Conservation (phyloP, 2,329 filamentous ascomycete species). For the Colletotrichum trifolii region DNA sequence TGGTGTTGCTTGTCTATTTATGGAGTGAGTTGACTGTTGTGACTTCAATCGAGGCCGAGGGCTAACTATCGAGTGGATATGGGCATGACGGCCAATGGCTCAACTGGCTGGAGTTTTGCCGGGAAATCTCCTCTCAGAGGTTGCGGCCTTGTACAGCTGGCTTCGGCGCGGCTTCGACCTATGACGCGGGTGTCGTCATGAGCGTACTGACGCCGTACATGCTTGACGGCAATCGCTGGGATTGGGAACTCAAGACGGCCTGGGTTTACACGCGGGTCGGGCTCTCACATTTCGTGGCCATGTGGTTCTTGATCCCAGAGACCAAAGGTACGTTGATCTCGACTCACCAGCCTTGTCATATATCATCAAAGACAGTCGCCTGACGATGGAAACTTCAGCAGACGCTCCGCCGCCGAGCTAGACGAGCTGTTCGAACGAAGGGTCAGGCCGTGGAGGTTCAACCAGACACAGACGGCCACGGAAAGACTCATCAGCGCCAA, state of each 20-base stretch:
- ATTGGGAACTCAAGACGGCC: conserved; percentile 47
- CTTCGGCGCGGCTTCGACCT: conserved; percentile 43
- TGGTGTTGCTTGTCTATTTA: conserved; percentile 41
- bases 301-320: conserved; percentile 39
- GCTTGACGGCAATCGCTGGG: conserved; percentile 45
- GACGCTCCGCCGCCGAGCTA: conserved; percentile 40
- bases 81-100: conserved; percentile 41
- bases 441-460: no score
- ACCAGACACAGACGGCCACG: no score
- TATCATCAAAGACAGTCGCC: neutral
- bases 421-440: conserved; percentile 38
- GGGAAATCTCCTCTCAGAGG: conserved; percentile 50
- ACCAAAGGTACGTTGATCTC: conserved; percentile 31
- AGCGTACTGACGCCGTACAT: conserved; percentile 45
- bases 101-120: conserved; percentile 45
- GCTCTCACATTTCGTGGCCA: conserved; percentile 44
- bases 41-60: neutral
- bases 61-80: conserved; percentile 34
- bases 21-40: conserved; percentile 38
- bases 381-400: neutral
- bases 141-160: conserved; percentile 47
- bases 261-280: conserved; percentile 44
- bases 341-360: neutral
- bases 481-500: no score
- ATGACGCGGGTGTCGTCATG: conserved; percentile 39